These are phyloP conservation scores for Nevesoporus exiguus DNA, from an alignment of 768 basidiomycete genomes.

Conservation along the genomic window DNA sequence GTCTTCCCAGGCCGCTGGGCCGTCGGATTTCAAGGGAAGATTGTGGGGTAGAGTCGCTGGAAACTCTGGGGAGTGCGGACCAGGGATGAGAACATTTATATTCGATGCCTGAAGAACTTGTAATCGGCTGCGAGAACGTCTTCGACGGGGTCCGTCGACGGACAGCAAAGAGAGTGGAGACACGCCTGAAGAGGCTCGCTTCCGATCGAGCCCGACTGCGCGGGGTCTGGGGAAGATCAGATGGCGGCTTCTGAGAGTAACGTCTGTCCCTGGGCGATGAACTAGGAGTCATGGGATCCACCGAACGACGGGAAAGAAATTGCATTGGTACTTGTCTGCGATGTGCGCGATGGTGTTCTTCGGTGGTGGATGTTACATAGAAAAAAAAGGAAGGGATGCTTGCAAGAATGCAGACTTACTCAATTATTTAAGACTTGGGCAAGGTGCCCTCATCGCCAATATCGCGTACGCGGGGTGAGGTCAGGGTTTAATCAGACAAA, in stretches of 20 bases:
- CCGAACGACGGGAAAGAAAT: conserved; percentile 30
- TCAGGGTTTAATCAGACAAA: conserved; percentile 3
- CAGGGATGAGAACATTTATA: conserved; percentile 13
- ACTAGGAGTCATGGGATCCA: conserved; percentile 18
- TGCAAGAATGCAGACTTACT: background rate
- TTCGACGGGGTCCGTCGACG: conserved; percentile 26
- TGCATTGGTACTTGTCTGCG: conserved; percentile 17
- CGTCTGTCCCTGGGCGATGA: conserved; percentile 1
- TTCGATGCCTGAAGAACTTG: conserved; percentile 14
- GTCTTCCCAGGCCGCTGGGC: conserved; percentile 30
- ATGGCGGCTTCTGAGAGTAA: background rate
- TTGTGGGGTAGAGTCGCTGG: conserved; percentile 17
- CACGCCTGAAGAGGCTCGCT: conserved; percentile 26
- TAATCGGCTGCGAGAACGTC: conserved; percentile 1
- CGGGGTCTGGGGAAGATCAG: conserved; percentile 5
- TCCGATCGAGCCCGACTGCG: conserved; percentile 26
- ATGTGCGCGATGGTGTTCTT: background rate
- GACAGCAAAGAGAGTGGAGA: conserved; percentile 25
- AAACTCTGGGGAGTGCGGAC: conserved; percentile 19
- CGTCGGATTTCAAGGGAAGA: conserved; percentile 33
- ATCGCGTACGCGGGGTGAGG: conserved; percentile 11
- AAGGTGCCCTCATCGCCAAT: conserved; percentile 17
- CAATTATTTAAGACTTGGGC: conserved; percentile 23
- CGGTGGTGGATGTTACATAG: conserved; percentile 16
- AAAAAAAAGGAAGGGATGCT: background rate